Percentiles rank a stretch among this genome's conserved stretches.
phyloP scores from a whole-genome alignment of 495 filamentous ascomycete species.

The Xylaria acuta region DNA sequence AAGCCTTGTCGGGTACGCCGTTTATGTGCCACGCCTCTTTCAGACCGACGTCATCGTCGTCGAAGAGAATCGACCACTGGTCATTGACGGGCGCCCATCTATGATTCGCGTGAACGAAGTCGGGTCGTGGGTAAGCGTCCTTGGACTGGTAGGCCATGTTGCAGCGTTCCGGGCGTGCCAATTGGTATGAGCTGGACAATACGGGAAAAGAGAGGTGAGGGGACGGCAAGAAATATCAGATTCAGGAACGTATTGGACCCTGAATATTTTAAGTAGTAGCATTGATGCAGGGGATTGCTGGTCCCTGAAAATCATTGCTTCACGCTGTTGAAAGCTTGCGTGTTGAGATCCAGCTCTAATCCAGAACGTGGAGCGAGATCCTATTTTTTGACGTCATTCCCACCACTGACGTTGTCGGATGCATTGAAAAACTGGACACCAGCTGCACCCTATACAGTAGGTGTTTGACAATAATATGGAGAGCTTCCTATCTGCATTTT shows the following conservation, averaged over 20 bases:
- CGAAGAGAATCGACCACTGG: slow-evolving; percentile 63
- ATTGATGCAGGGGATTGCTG: background rate
- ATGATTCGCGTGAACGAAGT: slow-evolving; percentile 58
- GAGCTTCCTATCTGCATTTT: background rate
- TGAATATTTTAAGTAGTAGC: slow-evolving; percentile 4
- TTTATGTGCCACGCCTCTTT: slow-evolving; percentile 44
- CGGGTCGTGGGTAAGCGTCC: slow-evolving; percentile 52
- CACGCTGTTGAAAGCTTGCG: slow-evolving; percentile 9
- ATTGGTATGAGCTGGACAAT: background rate
- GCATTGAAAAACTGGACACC: slow-evolving; percentile 25
- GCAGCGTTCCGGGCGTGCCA: background rate
- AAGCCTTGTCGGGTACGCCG: slow-evolving; percentile 39
- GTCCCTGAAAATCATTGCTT: slow-evolving; percentile 20
- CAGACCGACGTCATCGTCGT: slow-evolving; percentile 60
- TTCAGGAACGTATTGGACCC: slow-evolving; percentile 9
- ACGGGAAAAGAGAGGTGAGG: slow-evolving; percentile 10
- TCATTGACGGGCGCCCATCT: slow-evolving; percentile 63
- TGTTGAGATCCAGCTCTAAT: slow-evolving; percentile 7
- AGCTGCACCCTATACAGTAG: background rate
- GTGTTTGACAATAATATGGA: slow-evolving; percentile 18
- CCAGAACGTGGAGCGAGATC: slow-evolving; percentile 14
- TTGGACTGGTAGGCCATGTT: slow-evolving; percentile 42
- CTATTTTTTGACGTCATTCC: slow-evolving; percentile 25
- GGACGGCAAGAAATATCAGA: slow-evolving; percentile 14
- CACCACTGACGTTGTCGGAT: slow-evolving; percentile 16